Evolutionary conservation across 768 basidiomycete species (phyloP), one percentile per base, ranked within the genome.

Genomic region (Mycena vulgaris): DNA sequence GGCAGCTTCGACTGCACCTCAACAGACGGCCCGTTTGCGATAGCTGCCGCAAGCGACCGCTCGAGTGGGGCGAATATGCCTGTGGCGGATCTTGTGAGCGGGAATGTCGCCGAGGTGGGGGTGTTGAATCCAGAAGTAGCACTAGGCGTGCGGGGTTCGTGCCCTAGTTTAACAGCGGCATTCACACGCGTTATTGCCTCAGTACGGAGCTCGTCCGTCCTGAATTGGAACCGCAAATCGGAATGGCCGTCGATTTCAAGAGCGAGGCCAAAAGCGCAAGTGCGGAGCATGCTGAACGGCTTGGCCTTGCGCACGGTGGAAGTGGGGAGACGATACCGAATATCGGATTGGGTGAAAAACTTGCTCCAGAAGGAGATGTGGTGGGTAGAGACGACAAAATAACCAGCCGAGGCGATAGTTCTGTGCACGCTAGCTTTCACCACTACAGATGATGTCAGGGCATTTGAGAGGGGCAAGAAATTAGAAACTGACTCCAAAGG

Each of bases 141-240:
- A 11, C 69, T 63, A 3, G 70, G 56, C 8, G 64, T 57, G 40
- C 47, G 61, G n/a, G 71, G 64, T n/a, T 62, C 69, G 3, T 63
- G 70, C 56, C 65, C 70, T 2, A 31, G 59, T 48, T 55, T 57
- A 30, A 76, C 55, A 25, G 68, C 68, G 21, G 53, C 65, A 13
- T 81, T 80, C 63, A 88, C 78, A 42, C 79, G 80, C 19, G 75
- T 69, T 11, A 87, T 74, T 4, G 83, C 87, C 64, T 89, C 84
- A 60, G 88, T 85, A 27, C 90, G 78, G 6, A 79, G 65, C 2
- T 78, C 76, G 19, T 74, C 70, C 1, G 79, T 80, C 73, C 81
- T 83, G 78, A 92, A 91, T 27, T 86, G 81, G 68, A 92, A 85
- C n/a, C 78, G 79, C 28, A 89, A 71, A 59, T 86, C 82, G 3